Evolutionary conservation across 345 rosid species (phyloP), one percentile per base, ranked within the genome.

Genomic region (Salix brachista): DNA sequence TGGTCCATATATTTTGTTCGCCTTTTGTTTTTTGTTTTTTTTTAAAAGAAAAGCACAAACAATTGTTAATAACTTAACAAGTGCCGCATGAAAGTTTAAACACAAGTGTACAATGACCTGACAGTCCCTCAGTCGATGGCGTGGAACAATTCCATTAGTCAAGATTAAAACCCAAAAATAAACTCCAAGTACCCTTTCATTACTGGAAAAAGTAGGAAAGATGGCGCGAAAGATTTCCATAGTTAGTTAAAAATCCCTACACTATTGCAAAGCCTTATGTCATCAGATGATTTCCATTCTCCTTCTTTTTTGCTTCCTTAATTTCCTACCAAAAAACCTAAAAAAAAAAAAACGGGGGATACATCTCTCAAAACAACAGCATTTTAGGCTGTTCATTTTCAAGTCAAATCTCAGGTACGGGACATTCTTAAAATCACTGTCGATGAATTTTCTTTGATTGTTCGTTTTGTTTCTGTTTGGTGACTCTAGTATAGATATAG

Each of bases 221-320:
- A 77, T 77, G 88, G 90, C 89, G 89, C 84, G 81, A 86, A 87
- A 81, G 64, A 58, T 77, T 62, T 39, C 17, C 73, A 75, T 60
- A 37, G 88, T 83, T 81, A 66, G 86, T 82, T 85, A 70, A 74
- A 83, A 74, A 28, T 73, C 88, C 89, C 84, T 77, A 84, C 5
- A 19, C 68, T 65, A 3, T 18, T 21, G 68, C 68, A 5, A 6
- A 65, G 68, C 68, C 68, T 65, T 65, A 2, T 26, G 8, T 32
- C n/a, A 65, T 65, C 67, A 30, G 21, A 65, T 5, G 4, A 28
- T 17, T 65, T 12, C 39, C n/a, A 8, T 32, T 32, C 39, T 5
- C 39, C 4, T 65, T 30, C 67, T 16, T 65, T 32, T 21, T 18
- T 30, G n/a, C 39, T 3, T 65, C 68, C 68, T 30, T 65, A 32